phyloP scores from a whole-genome alignment of 495 filamentous ascomycete species.

The Lasiosphaeris hirsuta region DNA sequence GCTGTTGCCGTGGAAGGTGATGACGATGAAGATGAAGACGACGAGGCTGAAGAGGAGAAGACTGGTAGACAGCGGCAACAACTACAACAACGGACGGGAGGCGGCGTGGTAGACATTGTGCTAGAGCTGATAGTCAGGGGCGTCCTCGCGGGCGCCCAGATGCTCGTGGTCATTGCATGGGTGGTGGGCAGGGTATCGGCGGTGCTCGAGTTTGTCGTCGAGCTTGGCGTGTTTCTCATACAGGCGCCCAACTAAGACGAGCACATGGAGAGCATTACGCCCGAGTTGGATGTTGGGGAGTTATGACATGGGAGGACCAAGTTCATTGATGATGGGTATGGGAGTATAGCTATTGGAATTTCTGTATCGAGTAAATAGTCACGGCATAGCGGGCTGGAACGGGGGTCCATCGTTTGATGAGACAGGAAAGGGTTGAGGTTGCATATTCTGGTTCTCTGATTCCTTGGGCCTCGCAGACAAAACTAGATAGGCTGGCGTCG shows the following conservation, averaged over 20 bases:
- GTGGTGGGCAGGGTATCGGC: slow-evolving; percentile 22
- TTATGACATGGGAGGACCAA: no score
- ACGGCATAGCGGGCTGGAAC: no score
- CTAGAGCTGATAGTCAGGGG: slow-evolving; percentile 25
- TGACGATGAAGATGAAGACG: slow-evolving; percentile 9
- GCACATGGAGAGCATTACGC: no score
- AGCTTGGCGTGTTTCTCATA: slow-evolving; percentile 27
- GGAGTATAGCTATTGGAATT: no score
- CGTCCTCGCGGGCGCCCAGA: slow-evolving; percentile 25
- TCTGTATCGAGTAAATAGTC: no score
- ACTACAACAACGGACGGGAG: slow-evolving; percentile 2
- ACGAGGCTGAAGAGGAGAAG: background rate
- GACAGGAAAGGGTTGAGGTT: no score
- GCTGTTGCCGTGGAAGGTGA: slow-evolving; percentile 1
- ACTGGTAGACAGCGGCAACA: background rate
- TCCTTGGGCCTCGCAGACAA: no score
- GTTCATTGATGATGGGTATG: no score
- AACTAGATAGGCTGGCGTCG: no score
- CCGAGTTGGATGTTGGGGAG: background rate
- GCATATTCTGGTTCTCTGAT: no score
- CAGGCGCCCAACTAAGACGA: slow-evolving; percentile 10
- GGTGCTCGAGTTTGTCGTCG: slow-evolving; percentile 27
- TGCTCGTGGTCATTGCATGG: slow-evolving; percentile 24
- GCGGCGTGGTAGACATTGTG: slow-evolving; percentile 20
- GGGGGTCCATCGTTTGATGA: no score